Evolutionary conservation across 768 basidiomycete genomes (phyloP), one percentile per base, ranked within the genome.

Genomic region (Boletus insuetus): DNA sequence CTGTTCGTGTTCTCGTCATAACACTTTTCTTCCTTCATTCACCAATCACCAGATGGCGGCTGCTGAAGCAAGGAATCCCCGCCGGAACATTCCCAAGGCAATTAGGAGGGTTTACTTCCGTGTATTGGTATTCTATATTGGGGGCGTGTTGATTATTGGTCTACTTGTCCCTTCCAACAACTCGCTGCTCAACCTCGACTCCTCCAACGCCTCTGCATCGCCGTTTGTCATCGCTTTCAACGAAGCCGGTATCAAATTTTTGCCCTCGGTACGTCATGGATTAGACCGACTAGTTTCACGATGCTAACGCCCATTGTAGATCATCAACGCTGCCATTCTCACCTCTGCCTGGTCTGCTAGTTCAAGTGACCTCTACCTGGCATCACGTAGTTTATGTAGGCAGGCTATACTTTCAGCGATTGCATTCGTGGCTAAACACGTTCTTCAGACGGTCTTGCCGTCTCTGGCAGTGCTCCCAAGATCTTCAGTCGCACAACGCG

Each of bases 151-250:
- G 63, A 58, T 81, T 46, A 79, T 82, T 49, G 78, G 78, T 34
- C 61, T 83, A 22, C 74, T 82, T 53, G 79, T 82, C 16, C 75
- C 77, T 12, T 80, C 77, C 38, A 77, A 75, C 67, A 70, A 81
- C 59, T 59, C 70, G 8, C 59, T 71, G 14, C 74, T 82, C 26
- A 59, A 73, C 54, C 63, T 80, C 24, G 65, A 65, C 38, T 66
- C 68, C 12, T 55, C 49, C 42, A 77, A 75, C 38, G 80, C 81
- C 34, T 70, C 77, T 12, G 75, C 74, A 6, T 77, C 79, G 46
- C 78, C 84, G 4, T 84, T 83, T 65, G 83, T 85, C 55, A 82
- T 85, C 44, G 84, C 82, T 8, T 78, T 79, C 55, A 66, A 68
- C n/a, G 60, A 64, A 24, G 81, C 84, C 6, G 85, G 83, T 9